Evolutionary conservation across 1,139 yeast species (phyloP), one percentile per base, ranked within the genome.

Genomic region (Debaryomyces psychrophilus): DNA sequence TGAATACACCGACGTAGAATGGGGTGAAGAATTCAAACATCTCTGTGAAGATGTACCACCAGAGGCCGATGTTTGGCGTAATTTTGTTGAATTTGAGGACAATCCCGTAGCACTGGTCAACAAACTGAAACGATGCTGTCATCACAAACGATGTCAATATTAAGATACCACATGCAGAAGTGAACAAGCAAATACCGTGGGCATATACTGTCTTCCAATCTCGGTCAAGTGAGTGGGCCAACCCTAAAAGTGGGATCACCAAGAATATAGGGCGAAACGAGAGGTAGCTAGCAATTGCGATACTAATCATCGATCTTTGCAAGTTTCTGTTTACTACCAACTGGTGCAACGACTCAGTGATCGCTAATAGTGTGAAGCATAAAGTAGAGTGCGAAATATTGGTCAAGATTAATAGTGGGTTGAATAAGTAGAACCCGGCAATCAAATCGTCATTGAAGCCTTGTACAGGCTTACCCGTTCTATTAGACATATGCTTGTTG

Each of bases 21-120:
- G 90, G 84, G 25, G 87, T 79, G 73, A 93, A 93, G 60, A 84
- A 88, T 46, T 86, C 95, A 68, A 93, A 93, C 84, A 93, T 88
- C 64, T 93, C 99, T 25, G 95, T 87, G 71, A 93, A 93, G 57
- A 92, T 83, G 69, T 93, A 93, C 99, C 99, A 93, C 99, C 99
- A 93, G 33, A 93, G 73, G 0, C 99, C 99, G 52, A 93, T 68
- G 64, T 90, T 90, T 18, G 97, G 96, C 5, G 82, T 76, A 52
- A 90, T 81, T 52, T 89, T 90, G 41, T 76, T 76, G 57, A 88
- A 85, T 28, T 74, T 68, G 6, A 90, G 59, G 8, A 82, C 69
- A 0, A 85, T 76, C 12, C 85, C 82, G 59, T 85, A 88, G 50
- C 88, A 82, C 37, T 83, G 78, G 14, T 65, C 60, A 2, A 90